Percentiles rank a stretch among this genome's conserved stretches.
These are phyloP conservation scores for Centella asiatica DNA, from an alignment of 129 eudicot species.

Conservation along the genomic window DNA sequence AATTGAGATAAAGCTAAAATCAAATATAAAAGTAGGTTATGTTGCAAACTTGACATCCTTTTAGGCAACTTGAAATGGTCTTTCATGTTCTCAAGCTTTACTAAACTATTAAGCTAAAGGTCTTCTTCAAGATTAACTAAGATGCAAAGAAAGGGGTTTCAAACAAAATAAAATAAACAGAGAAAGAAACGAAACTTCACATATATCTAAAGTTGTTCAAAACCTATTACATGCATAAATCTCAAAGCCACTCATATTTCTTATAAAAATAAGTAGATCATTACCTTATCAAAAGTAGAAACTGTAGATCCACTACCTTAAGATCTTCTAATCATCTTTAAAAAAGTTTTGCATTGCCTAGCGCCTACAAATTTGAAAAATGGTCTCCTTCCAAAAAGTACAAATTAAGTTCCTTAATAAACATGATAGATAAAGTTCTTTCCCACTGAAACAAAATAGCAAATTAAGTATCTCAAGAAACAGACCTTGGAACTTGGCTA, in stretches of 20 bases:
- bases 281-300: too few species aligned
- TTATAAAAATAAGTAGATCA: neutral
- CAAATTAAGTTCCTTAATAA: neutral
- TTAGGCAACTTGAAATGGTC: neutral
- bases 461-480: neutral
- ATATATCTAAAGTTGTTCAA: neutral
- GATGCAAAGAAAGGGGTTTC: neutral
- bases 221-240: neutral
- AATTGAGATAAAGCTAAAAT: neutral
- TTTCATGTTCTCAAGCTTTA: too few species aligned
- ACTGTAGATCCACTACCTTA: neutral
- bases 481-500: neutral
- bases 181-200: too few species aligned
- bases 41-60: neutral
- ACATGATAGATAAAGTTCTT: neutral
- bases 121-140: neutral
- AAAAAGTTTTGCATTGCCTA: neutral
- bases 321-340: neutral
- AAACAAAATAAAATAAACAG: too few species aligned
- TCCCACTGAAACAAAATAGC: neutral
- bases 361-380: neutral
- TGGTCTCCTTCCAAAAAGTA: neutral
- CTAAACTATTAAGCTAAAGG: too few species aligned
- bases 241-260: neutral
- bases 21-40: neutral